phyloP scores from a whole-genome alignment of 345 rosid species.

The Mercurialis annua region DNA sequence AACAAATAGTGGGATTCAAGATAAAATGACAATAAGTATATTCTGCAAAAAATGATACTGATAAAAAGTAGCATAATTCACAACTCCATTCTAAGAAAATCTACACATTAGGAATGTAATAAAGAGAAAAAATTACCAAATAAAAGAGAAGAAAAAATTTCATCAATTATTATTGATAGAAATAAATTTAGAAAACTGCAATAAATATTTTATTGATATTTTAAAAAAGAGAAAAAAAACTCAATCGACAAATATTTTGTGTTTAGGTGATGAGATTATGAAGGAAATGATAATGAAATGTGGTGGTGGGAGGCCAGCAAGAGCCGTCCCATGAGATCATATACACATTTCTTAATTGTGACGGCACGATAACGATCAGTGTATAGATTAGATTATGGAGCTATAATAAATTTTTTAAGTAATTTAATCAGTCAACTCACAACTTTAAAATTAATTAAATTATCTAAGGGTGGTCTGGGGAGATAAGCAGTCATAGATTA shows the following conservation, averaged over 20 bases:
- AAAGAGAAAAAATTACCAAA: not conserved
- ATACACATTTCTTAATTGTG: conserved; percentile 38
- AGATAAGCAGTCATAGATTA: not conserved
- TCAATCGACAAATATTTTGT: too few relatives aligned
- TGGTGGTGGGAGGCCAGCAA: conserved; percentile 21
- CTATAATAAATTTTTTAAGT: not conserved
- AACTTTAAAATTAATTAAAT: not conserved
- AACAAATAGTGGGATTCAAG: conserved; percentile 3
- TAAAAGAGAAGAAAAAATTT: too few relatives aligned
- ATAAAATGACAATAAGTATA: conserved; percentile 5
- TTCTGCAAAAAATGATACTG: not conserved
- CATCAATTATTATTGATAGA: too few relatives aligned
- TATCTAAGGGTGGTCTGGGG: not conserved
- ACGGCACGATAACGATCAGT: conserved; percentile 48
- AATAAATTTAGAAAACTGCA: too few relatives aligned
- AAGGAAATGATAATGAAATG: conserved; percentile 28
- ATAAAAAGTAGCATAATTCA: not conserved
- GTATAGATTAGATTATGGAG: conserved; percentile 9
- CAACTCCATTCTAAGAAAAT: not conserved
- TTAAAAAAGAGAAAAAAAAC: too few relatives aligned
- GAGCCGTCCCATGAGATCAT: conserved; percentile 59
- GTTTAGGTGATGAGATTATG: conserved; percentile 2
- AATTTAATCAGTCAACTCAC: not conserved
- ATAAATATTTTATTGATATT: too few relatives aligned
- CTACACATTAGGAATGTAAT: conserved; percentile 4